A percentile compares a stretch with the other conserved stretches of the same genome.
Evolutionary conservation across 306 rosid genomes (phyloP).

Genomic region (Cicer pinnatifidum): DNA sequence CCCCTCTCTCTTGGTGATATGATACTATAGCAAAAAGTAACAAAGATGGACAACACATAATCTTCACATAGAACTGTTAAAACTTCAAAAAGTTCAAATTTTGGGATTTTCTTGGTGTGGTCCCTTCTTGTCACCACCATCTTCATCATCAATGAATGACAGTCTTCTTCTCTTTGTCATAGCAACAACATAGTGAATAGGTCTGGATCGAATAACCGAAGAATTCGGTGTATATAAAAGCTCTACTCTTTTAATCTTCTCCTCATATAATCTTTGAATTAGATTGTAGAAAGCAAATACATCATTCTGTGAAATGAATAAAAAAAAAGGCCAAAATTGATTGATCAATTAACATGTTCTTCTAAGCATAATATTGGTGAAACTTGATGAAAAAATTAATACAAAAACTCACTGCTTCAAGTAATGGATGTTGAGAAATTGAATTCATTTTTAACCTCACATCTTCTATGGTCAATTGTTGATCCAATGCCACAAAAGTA

Average conservation of each 20-base stretch:
- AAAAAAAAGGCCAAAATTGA: background rate
- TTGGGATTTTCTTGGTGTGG: constrained; percentile 41
- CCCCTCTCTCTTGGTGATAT: constrained; percentile 32
- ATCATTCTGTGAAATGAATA: constrained; percentile 55
- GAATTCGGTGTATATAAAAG: constrained; percentile 45
- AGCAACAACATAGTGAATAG: constrained; percentile 48
- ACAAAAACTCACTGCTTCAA: constrained; percentile 60
- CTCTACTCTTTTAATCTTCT: constrained; percentile 44
- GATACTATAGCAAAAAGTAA: constrained; percentile 36
- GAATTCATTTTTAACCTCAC: constrained; percentile 62
- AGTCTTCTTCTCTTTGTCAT: constrained; percentile 64
- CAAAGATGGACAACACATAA: constrained; percentile 36
- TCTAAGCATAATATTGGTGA: background rate
- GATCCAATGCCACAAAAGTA: constrained; percentile 63
- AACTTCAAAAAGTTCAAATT: constrained; percentile 30
- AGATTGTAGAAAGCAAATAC: constrained; percentile 57
- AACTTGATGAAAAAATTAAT: background rate
- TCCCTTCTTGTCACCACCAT: constrained; percentile 52
- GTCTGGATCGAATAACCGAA: constrained; percentile 40
- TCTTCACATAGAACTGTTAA: constrained; percentile 41
- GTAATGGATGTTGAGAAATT: constrained; percentile 50
- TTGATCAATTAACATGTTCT: constrained; percentile 23
- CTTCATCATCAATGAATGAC: constrained; percentile 50
- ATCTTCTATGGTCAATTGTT: constrained; percentile 55
- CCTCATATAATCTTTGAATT: constrained; percentile 57